Percentiles rank a stretch among this genome's conserved stretches.
Evolutionary conservation across 2,329 filamentous ascomycete species (phyloP).

Genomic region (Pezicula rhizophila): DNA sequence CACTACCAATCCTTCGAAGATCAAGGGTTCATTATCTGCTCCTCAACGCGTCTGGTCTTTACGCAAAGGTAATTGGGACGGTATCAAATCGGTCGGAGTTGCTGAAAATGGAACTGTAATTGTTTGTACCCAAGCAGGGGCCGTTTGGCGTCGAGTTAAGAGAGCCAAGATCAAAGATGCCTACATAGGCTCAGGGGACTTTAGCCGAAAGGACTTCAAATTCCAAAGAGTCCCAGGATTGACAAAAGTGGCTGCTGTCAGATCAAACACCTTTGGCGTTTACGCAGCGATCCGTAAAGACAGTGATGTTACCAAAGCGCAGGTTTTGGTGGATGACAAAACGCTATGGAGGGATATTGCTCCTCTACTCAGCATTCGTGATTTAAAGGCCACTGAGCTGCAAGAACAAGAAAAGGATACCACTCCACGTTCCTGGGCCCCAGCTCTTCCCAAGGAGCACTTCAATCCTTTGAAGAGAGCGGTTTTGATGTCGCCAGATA

Average conservation of each 20-base stretch:
- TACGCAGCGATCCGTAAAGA: slow-evolving; percentile 85
- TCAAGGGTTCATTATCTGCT: slow-evolving; percentile 71
- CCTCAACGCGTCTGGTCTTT: slow-evolving; percentile 86
- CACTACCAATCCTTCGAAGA: slow-evolving; percentile 89
- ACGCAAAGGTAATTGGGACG: slow-evolving; percentile 60
- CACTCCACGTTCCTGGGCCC: slow-evolving; percentile 35
- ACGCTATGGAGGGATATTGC: slow-evolving; percentile 69
- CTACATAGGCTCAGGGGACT: slow-evolving; percentile 39
- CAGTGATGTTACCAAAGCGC: slow-evolving; percentile 69
- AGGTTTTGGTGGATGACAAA: slow-evolving; percentile 60
- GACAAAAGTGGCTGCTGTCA: slow-evolving; percentile 75
- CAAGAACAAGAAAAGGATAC: slow-evolving; percentile 32
- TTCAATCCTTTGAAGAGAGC: slow-evolving; percentile 44
- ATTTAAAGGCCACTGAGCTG: slow-evolving; percentile 42
- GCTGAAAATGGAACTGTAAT: slow-evolving; percentile 94
- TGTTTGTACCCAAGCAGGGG: slow-evolving; percentile 84
- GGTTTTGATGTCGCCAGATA: slow-evolving; percentile 55
- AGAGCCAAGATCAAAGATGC: slow-evolving; percentile 73
- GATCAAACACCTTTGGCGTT: slow-evolving; percentile 83
- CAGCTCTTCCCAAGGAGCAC: slow-evolving; percentile 43
- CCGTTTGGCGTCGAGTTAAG: slow-evolving; percentile 85
- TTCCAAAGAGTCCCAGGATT: slow-evolving; percentile 87
- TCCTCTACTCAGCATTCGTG: slow-evolving; percentile 61
- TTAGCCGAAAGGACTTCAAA: slow-evolving; percentile 83
- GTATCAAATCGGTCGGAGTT: slow-evolving; percentile 78